phyloP scores from a whole-genome alignment of 495 filamentous ascomycete species.

The Penicillium waksmanii region DNA sequence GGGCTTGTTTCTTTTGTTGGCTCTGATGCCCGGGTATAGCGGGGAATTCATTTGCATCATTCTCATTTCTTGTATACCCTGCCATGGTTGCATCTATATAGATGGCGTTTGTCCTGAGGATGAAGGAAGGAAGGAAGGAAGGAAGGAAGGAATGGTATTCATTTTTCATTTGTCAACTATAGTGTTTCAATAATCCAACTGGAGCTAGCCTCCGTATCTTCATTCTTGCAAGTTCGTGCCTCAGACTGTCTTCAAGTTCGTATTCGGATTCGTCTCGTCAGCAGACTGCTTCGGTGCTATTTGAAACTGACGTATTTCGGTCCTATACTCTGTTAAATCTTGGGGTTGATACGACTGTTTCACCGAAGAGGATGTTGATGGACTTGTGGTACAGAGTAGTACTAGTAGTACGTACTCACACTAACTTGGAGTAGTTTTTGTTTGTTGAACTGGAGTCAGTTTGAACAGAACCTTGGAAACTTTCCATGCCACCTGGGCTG shows the following conservation, averaged over 20 bases:
- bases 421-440: too few relatives aligned
- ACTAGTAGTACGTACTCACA: too few relatives aligned
- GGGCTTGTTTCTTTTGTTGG: constrained; percentile 10
- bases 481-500: too few relatives aligned
- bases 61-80: constrained; percentile 42
- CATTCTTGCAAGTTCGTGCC: not conserved
- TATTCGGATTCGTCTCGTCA: too few relatives aligned
- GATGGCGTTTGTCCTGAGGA: constrained; percentile 41
- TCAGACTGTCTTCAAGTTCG: not conserved
- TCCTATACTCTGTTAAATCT: too few relatives aligned
- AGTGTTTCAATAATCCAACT: constrained; percentile 7
- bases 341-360: constrained; percentile 32
- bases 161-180: constrained; percentile 26
- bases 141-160: constrained; percentile 3
- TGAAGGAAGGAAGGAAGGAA: constrained; percentile 20
- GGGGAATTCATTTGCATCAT: constrained; percentile 11
- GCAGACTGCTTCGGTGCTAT: too few relatives aligned
- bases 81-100: constrained; percentile 41
- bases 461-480: too few relatives aligned
- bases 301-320: too few relatives aligned
- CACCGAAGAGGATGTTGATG: constrained; percentile 15
- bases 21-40: constrained; percentile 2
- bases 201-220: not conserved
- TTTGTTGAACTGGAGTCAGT: too few relatives aligned
- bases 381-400: too few relatives aligned